Conservation (phyloP, 2,329 filamentous ascomycete species). For the Ascochyta fabae region DNA sequence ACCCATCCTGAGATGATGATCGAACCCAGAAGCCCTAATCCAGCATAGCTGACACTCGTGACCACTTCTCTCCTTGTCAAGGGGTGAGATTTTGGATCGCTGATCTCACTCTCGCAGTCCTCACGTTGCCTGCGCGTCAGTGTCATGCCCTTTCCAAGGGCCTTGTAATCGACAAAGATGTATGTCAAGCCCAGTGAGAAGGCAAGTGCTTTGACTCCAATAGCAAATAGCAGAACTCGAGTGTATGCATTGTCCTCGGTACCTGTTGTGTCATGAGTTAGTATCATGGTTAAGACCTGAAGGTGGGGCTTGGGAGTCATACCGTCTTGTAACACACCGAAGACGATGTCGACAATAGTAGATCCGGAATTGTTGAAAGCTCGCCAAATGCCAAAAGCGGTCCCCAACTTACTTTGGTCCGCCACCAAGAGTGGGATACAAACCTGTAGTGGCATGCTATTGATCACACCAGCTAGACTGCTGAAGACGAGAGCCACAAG, state of each 20-base stretch:
- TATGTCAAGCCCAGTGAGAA: background rate
- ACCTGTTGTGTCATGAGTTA: background rate
- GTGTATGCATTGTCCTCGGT: background rate
- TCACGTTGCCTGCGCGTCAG: background rate
- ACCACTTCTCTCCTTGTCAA: background rate
- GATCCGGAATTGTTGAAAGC: constrained; percentile 8
- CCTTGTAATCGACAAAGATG: constrained; percentile 1
- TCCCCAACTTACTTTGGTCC: constrained; percentile 4
- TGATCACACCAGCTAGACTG: constrained; percentile 6
- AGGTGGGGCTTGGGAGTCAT: background rate
- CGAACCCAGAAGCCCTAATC: background rate
- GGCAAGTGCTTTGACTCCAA: background rate
- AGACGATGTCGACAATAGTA: constrained; percentile 5
- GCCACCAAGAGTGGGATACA: constrained; percentile 4
- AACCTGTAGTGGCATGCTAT: constrained; percentile 1
- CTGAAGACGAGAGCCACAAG: constrained; percentile 1
- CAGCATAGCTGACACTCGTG: background rate
- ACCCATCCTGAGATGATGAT: background rate
- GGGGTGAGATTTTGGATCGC: background rate
- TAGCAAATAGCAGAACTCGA: background rate
- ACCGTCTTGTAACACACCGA: constrained; percentile 1
- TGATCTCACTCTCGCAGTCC: background rate
- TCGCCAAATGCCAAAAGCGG: constrained; percentile 2
- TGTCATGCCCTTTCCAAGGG: constrained; percentile 1
- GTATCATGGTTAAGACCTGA: background rate